These are phyloP conservation scores for Crataegus laevigata DNA, from an alignment of 306 rosid genomes.

Conservation along the genomic window DNA sequence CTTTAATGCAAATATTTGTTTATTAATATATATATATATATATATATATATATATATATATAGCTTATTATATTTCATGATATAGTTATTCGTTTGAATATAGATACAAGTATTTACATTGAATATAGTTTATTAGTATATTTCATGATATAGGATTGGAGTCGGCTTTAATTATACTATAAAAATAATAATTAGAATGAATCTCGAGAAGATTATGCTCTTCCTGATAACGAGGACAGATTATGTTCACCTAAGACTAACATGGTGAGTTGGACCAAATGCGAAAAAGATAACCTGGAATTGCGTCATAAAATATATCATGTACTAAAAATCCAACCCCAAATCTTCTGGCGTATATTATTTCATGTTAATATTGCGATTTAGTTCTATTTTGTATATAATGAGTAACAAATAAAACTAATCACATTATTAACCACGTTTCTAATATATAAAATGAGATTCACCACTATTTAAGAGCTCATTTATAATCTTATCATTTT, in stretches of 20 bases:
- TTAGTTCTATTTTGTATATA: no score
- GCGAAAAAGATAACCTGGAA: neutral
- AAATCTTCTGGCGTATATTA: neutral
- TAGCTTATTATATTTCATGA: neutral
- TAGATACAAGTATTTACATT: no score
- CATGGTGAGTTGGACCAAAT: neutral
- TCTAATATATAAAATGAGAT: no score
- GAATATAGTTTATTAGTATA: neutral
- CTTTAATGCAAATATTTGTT: no score
- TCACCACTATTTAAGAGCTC: no score
- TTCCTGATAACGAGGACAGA: neutral
- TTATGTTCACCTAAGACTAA: neutral
- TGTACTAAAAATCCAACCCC: neutral
- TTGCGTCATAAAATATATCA: neutral
- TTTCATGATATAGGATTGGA: neutral
- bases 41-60: no score
- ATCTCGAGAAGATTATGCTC: neutral
- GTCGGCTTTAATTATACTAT: neutral
- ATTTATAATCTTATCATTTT: no score
- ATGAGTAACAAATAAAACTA: no score
- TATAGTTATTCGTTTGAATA: neutral
- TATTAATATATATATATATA: no score
- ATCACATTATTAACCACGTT: no score
- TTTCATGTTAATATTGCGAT: neutral
- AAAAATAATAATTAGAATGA: neutral